Conservation (phyloP, 2,329 filamentous ascomycete species). For the Beauveria australis region DNA sequence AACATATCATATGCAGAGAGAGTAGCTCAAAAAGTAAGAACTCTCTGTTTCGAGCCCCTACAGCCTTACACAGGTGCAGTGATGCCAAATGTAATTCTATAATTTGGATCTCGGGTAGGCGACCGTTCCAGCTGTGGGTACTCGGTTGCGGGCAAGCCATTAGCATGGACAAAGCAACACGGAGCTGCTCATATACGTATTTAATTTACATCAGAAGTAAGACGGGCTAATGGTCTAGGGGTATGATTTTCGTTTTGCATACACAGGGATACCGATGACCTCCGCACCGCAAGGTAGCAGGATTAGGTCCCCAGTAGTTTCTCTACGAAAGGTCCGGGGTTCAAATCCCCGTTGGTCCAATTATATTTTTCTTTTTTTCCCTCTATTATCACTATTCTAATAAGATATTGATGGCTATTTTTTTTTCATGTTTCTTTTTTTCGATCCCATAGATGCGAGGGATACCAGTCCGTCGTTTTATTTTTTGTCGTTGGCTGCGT, state of each 20-base stretch:
- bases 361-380: neutral
- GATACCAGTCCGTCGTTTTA: no score
- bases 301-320: slow-evolving; percentile 9
- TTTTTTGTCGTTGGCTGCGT: no score
- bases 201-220: neutral
- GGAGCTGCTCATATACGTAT: neutral
- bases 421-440: no score
- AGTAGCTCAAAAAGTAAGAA: neutral
- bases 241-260: slow-evolving; percentile 13
- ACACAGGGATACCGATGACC: slow-evolving; percentile 10
- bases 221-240: slow-evolving; percentile 11
- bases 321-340: slow-evolving; percentile 12
- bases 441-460: no score
- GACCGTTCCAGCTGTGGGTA: neutral
- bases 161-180: no score
- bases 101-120: neutral
- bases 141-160: no score
- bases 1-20: neutral
- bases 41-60: no score
- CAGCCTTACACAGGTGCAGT: neutral
- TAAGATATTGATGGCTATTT: no score
- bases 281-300: slow-evolving; percentile 10
- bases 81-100: neutral
- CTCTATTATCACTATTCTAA: no score
- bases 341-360: slow-evolving; percentile 12